Percentiles rank a stretch among this genome's conserved stretches.
phyloP scores from a whole-genome alignment of 2,329 filamentous ascomycete genomes.

The Cladophialophora immunda region DNA sequence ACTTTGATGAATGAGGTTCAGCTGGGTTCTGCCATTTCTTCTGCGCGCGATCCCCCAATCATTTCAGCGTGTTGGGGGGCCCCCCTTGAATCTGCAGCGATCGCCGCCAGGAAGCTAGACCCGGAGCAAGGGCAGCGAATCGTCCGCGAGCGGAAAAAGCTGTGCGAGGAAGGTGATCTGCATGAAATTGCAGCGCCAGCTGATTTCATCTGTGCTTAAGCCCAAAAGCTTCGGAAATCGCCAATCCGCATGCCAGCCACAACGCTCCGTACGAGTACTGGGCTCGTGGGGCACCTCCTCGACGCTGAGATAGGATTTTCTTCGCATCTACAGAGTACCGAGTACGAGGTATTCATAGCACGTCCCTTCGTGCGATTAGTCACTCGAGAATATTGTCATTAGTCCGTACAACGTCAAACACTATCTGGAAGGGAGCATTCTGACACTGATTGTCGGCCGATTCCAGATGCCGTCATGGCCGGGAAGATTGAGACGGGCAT shows the following conservation, averaged over 20 bases:
- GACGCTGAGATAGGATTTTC: neutral
- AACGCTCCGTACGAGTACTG: no score
- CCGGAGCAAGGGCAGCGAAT: constrained; percentile 7
- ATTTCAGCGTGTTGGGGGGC: neutral
- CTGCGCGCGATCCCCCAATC: neutral
- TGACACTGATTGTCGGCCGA: neutral
- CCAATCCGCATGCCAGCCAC: neutral
- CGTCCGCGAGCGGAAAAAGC: neutral
- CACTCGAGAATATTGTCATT: no score
- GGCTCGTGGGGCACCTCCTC: neutral
- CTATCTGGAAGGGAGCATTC: neutral
- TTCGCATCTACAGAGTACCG: no score
- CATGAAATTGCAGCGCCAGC: neutral
- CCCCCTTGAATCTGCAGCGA: constrained; percentile 4
- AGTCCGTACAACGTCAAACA: neutral
- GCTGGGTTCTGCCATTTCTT: neutral
- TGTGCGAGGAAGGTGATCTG: constrained; percentile 25
- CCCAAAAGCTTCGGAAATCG: neutral
- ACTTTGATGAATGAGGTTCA: neutral
- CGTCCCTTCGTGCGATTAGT: no score
- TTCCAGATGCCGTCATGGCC: neutral
- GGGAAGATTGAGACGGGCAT: neutral
- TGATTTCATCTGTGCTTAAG: neutral
- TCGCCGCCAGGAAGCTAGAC: constrained; percentile 16
- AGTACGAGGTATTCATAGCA: no score